Base-by-base conservation (phyloP, 305 asterid species). In the Solanum hybrid region DNA sequence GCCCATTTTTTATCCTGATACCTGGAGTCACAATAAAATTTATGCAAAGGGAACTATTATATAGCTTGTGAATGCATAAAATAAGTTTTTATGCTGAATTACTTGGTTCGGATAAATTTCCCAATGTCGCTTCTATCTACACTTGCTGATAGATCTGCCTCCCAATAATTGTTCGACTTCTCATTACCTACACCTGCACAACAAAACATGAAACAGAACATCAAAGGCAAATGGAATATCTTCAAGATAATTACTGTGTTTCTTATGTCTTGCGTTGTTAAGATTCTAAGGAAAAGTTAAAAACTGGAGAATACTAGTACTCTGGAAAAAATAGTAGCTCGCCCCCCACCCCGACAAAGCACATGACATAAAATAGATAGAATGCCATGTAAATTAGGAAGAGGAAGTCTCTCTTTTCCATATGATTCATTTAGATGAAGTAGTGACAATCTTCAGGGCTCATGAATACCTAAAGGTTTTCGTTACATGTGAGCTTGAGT, bases 121-220 rank as follows among this genome's bases (percentile, higher is more conserved):
- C 94, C 96, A 26, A 94, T 94, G 60, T 95, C 93, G 86, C 92
- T 93, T 93, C 98, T 94, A 91, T 94, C 93, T 11, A 27, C 84
- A 11, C 90, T 56, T 72, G 89, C 90, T 2, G 95, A 95, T 89
- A 97, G 90, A 81, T 93, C 94, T 87, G 96, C 98, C 92, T 97
- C 99, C 98, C 96, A 97, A 90, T 95, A 96, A 10, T 88, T 90
- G 90, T 97, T 97, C 8, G 98, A 92, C 92, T 91, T 96, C 89
- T 92, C 92, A 89, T 97, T 97, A 22, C 98, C 98, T 94, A 92
- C 91, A 81, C 89, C 99, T 97, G 92, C 88, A 92, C 79, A 90
- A 36, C 10, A 88, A 75, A 90, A 79, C 31, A 88, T 42, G 73
- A 77, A 86, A 27, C 20, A 29, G 34, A 86, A 86, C 27, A 77